Evolutionary conservation across 2,329 filamentous ascomycete genomes (phyloP), one percentile per base, ranked within the genome.

Genomic region (Xylariaceae sp.): DNA sequence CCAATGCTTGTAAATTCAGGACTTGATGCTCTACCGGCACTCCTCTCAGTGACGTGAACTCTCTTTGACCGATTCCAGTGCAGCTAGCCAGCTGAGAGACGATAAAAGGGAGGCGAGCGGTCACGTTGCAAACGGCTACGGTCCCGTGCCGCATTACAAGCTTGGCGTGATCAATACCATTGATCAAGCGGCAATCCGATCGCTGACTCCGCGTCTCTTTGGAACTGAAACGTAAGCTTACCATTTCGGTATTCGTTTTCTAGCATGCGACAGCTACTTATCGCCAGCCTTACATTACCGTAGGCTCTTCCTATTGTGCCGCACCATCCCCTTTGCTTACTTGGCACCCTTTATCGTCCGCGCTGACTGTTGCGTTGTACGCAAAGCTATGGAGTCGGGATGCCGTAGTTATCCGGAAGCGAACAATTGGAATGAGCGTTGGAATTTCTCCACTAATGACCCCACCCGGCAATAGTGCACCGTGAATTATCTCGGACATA

Each of bases 91-190:
- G 36, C 16, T 29, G 42, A 53, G 29, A 29, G 39, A 9, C 9
- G 18, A 42, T 13, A 10, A 30, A 6, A 36, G 30, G 37, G 34
- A 47, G 39, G 49, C 49, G 21, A 43, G 13, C 21, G 21, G 41
- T 29, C 21, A 43, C 13, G 41, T 43, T 12, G 21, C 41, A 29
- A 43, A 26, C 22, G 41, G 22, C 36, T 37, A 37, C n/a, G 36
- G 36, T 47, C 51, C 45, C 46, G 46, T 49, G 49, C 51, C 48
- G 51, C 37, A 45, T 49, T 29, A 54, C 34, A 49, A 43, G 45
- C 55, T 57, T 55, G 52, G 55, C 55, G 45, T 43, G 51, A 49
- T 34, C 48, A 43, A 42, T 44, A 34, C 39, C 36, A 46, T 44
- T 26, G 16, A 43, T 16, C 37, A 44, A 53, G 47, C 47, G 46